A percentile compares a stretch with the other conserved stretches of the same genome.
These are phyloP conservation scores for Clonostachys byssicola DNA, from an alignment of 2,329 filamentous ascomycete genomes.

Conservation along the genomic window DNA sequence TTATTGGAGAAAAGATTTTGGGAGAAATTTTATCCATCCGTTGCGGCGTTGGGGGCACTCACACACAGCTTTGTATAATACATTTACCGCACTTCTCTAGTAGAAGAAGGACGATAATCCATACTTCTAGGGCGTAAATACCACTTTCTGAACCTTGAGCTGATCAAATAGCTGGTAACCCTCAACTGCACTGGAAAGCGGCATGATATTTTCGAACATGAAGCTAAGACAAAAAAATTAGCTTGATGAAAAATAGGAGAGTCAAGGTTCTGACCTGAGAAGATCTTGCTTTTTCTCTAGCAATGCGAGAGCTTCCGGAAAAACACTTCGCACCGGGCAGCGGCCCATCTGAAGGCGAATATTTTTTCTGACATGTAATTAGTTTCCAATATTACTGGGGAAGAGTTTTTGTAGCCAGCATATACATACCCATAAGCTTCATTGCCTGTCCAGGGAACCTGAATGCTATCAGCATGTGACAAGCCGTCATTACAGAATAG, in stretches of 20 bases:
- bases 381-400: too few species aligned
- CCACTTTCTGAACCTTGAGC: constrained; percentile 67
- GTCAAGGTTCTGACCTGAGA: constrained; percentile 49
- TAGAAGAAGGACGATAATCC: too few species aligned
- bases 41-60: too few species aligned
- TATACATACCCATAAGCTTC: constrained; percentile 20
- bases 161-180: constrained; percentile 70
- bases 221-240: constrained; percentile 43
- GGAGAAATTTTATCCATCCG: too few species aligned
- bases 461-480: background rate
- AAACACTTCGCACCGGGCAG: constrained; percentile 57
- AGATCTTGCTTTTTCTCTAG: constrained; percentile 63
- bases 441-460: constrained; percentile 58
- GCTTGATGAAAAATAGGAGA: background rate
- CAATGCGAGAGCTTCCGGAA: constrained; percentile 56
- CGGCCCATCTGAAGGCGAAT: constrained; percentile 71
- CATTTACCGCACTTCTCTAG: too few species aligned
- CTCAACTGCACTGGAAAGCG: constrained; percentile 59
- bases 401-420: too few species aligned
- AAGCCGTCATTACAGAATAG: too few species aligned
- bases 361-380: constrained; percentile 47
- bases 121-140: constrained; percentile 48
- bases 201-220: constrained; percentile 75
- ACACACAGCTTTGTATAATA: too few species aligned
- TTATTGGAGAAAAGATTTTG: too few species aligned